A percentile compares a stretch with the other conserved stretches of the same genome.
These are phyloP conservation scores for Cyclotella atomus DNA, from an alignment of 108 stramenopile genomes.

Conservation along the genomic window DNA sequence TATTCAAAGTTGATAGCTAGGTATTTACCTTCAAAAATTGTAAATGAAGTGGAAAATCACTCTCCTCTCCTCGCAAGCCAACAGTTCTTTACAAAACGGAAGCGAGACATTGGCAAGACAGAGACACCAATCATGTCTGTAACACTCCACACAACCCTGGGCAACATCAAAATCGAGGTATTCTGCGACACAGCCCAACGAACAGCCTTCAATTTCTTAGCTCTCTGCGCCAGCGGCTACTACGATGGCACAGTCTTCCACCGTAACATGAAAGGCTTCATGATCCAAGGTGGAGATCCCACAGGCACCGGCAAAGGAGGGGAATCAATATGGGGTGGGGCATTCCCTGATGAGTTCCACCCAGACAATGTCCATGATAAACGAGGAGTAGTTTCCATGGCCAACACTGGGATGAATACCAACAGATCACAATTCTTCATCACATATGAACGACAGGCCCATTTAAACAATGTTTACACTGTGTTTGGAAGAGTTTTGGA, in stretches of 20 bases:
- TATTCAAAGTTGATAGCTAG: too few relatives aligned
- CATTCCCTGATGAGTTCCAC: conserved; percentile 96
- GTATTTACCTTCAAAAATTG: too few relatives aligned
- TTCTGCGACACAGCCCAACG: conserved; percentile 96
- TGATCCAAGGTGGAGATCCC: conserved; percentile 98
- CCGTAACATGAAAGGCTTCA: conserved; percentile 94
- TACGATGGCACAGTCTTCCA: conserved; percentile 96
- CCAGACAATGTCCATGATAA: conserved; percentile 87
- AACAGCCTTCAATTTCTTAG: conserved; percentile 92
- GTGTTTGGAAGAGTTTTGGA: conserved; percentile 95
- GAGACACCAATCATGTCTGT: conserved; percentile 75
- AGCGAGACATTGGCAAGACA: too few relatives aligned
- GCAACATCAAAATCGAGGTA: conserved; percentile 95
- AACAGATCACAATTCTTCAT: conserved; percentile 95
- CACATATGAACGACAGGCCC: conserved; percentile 91
- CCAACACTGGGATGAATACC: conserved; percentile 92
- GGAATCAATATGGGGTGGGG: conserved; percentile 97
- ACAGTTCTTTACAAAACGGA: background rate
- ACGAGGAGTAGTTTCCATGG: conserved; percentile 93
- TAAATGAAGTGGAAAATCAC: too few relatives aligned
- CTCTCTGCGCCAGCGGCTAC: conserved; percentile 84
- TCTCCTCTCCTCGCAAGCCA: background rate
- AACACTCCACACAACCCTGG: conserved; percentile 92
- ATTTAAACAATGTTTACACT: conserved; percentile 95
- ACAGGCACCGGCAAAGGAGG: conserved; percentile 89